Base-by-base conservation (phyloP, 2,329 filamentous ascomycete species). In the Fusarium luffae region DNA sequence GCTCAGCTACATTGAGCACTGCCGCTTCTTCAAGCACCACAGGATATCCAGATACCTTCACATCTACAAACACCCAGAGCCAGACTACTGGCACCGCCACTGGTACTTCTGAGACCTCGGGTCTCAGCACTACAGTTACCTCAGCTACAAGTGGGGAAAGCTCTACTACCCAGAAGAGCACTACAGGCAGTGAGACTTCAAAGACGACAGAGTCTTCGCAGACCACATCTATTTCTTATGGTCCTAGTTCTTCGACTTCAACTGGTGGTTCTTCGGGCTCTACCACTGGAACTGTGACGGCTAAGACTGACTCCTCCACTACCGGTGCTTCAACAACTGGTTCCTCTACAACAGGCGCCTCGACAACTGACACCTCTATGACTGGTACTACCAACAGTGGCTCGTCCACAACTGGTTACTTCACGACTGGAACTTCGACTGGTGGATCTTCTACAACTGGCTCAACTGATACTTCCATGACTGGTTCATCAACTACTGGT, bases 101-200 rank as follows among this genome's bases (percentile, higher is more conserved):
- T 14, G 28, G 13, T 30, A 37, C 44, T 11, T 59, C 40, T 28
- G 19, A 40, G 10, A 46, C 34, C 7, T 32, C 54, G 13, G 25
- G 44, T 21, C 41, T 25, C 12, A 59, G 25, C 11, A 59, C 54
- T 25, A 27, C 47, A 64, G 27, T 19, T 13, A 44, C 46, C 47
- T 52, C 50, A 47, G 50, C 40, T 64, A 65, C 59, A 52, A 64
- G 41, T 47, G 62, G 59, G 28, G 37, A 4, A n/a, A 48, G 23
- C 21, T 65, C 52, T 34, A 41, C 37, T 25, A 48, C 52, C 18
- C 27, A 34, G 10, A 25, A 46, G 8, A 56, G 42, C 13, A 50
- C 59, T n/a, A 50, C 50, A 4, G 34, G 27, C 25, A 62, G 41
- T 13, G 48, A 48, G 7, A 60, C 41, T 13, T 51, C 55, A 6